Evolutionary conservation across 495 filamentous ascomycete species (phyloP), one percentile per base, ranked within the genome.

Genomic region (Niebla homalea): DNA sequence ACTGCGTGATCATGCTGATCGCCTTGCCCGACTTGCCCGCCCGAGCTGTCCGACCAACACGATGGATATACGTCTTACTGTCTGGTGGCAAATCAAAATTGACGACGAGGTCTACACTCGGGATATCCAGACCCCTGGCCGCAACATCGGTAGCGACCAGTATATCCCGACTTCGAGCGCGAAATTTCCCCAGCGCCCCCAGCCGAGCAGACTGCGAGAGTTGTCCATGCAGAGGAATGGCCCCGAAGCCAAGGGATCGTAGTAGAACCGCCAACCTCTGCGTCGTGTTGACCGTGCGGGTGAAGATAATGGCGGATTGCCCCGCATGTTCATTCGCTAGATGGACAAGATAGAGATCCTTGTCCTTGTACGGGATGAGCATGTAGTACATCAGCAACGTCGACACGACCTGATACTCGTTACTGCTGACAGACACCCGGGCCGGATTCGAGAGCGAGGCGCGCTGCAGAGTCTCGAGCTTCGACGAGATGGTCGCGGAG

Each of bases 61-160:
- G 80, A 62, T 98, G 92, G 46, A 98, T 85, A 58, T 96, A 98
- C 0, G 87, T 95, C 64, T 95, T 92, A 59, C 79, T 83, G 54
- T 90, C 86, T 14, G 71, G 70, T 0, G 87, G 85, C 7, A 94
- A 67, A 60, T 96, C 90, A 52, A 79, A 85, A 63, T 96, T 95
- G 46, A 98, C 57, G 3, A 98, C 88, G 0, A 88, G 66, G 53
- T 95, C 89, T 3, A 98, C 92, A 41, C 78, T 80, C 19, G 90
- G 89, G 51, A 97, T 94, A 76, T 98, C 92, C 7, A 98, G 74
- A 70, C 92, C 92, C 58, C 92, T 78, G 8, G 92, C 87, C 4
- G 93, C 92, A 22, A 97, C 89, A 61, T 97, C 92, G 0, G 90
- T 97, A 1, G 89, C 89, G n/a, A 96, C 84, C 14, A 97, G 77